A percentile compares a stretch with the other conserved stretches of the same genome.
Evolutionary conservation across 805 yeast genomes (phyloP).

Genomic region (Wilhelminamyces savonicus): DNA sequence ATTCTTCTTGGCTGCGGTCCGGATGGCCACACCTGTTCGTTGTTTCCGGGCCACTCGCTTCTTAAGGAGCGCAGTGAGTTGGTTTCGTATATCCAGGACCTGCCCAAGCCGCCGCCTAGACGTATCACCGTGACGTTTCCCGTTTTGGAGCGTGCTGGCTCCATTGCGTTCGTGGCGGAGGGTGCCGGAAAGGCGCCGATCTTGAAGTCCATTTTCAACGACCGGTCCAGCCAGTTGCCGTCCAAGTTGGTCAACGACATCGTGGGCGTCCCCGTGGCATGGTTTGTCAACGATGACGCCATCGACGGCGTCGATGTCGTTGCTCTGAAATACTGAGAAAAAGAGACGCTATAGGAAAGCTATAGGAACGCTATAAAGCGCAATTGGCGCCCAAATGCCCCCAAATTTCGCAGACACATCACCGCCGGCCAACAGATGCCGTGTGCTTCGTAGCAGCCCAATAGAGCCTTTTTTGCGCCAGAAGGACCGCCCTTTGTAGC

Average conservation of each 20-base stretch:
- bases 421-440: too few relatives aligned
- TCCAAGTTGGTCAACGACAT: conserved; percentile 66
- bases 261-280: conserved; percentile 46
- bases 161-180: conserved; percentile 79
- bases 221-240: conserved; percentile 50
- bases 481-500: too few relatives aligned
- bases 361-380: not conserved
- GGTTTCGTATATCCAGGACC: conserved; percentile 66
- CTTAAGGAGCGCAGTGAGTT: conserved; percentile 45
- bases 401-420: too few relatives aligned
- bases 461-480: not conserved
- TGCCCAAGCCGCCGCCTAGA: conserved; percentile 93
- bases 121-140: conserved; percentile 87
- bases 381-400: not conserved
- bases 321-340: conserved; percentile 28
- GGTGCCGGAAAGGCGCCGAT: conserved; percentile 79
- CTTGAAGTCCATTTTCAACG: conserved; percentile 62
- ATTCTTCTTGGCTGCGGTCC: conserved; percentile 89
- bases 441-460: too few relatives aligned
- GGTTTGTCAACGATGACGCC: conserved; percentile 86
- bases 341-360: too few relatives aligned
- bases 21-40: conserved; percentile 92
- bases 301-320: conserved; percentile 51
- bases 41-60: conserved; percentile 79
- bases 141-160: conserved; percentile 46